Evolutionary conservation across 1,284 basidiomycete species (phyloP).

Genomic region (Mrakiaceae sp.): DNA sequence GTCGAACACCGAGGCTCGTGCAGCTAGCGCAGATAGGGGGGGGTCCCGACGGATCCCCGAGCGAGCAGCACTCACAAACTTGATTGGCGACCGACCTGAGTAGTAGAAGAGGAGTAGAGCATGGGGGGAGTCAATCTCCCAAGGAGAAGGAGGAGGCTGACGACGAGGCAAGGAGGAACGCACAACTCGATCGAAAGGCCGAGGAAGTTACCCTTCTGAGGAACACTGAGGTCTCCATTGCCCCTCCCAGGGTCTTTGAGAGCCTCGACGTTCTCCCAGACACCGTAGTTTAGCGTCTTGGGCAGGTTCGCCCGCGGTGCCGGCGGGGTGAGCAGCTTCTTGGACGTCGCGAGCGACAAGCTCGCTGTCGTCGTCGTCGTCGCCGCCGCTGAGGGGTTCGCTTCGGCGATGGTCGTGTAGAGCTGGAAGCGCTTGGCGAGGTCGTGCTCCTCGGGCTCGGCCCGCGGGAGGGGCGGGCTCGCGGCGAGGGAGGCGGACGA

Average conservation of each 20-base stretch:
- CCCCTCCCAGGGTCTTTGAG: neutral
- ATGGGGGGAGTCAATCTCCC: neutral
- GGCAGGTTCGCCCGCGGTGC: neutral
- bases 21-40: neutral
- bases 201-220: conserved; percentile 14
- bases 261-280: conserved; percentile 12
- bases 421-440: conserved; percentile 10
- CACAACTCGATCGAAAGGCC: conserved; percentile 13
- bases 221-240: neutral
- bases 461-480: neutral
- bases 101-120: neutral
- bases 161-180: neutral
- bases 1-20: neutral
- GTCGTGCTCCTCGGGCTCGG: neutral
- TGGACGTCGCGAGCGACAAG: neutral
- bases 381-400: neutral
- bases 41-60: neutral
- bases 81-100: conserved; percentile 10
- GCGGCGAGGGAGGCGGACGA: neutral
- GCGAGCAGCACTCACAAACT: conserved; percentile 6
- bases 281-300: neutral
- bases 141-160: neutral
- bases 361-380: neutral
- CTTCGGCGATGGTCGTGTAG: conserved; percentile 8
- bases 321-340: neutral